These are phyloP conservation scores for Kwoniella newhampshirensis DNA, from an alignment of 768 basidiomycete species.

Conservation along the genomic window DNA sequence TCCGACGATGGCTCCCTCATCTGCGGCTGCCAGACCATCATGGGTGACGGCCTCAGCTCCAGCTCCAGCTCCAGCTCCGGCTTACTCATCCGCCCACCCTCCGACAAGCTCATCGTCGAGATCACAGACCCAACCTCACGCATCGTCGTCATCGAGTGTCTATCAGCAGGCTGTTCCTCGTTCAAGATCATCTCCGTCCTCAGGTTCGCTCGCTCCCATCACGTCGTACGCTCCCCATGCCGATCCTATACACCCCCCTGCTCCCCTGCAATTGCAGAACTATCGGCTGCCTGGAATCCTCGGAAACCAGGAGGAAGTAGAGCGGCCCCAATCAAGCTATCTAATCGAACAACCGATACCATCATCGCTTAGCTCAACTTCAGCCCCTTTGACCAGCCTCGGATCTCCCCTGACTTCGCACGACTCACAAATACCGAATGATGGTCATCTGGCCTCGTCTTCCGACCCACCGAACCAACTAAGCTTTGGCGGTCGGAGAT, in stretches of 20 bases:
- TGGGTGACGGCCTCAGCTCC: not conserved
- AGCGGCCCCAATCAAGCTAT: not conserved
- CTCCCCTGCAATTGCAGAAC: slow-evolving; percentile 9
- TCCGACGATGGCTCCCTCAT: too few relatives aligned
- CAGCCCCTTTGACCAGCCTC: not conserved
- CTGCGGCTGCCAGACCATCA: not conserved
- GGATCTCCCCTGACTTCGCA: not conserved
- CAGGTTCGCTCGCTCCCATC: slow-evolving; percentile 9
- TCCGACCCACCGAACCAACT: not conserved
- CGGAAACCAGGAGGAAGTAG: too few relatives aligned
- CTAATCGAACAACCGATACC: not conserved
- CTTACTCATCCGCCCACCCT: too few relatives aligned
- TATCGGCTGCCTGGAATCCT: slow-evolving; percentile 11
- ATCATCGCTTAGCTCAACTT: not conserved
- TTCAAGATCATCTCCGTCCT: slow-evolving; percentile 3
- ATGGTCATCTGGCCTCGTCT: too few relatives aligned
- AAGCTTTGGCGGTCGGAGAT: not conserved
- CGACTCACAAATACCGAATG: not conserved
- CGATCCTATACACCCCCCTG: slow-evolving; percentile 15
- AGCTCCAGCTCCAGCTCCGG: not conserved
- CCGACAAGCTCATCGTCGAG: too few relatives aligned
- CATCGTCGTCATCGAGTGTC: not conserved
- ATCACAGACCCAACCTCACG: too few relatives aligned
- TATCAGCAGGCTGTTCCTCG: slow-evolving; percentile 1
- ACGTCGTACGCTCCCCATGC: not conserved